Evolutionary conservation across 441 rosid species (phyloP), one percentile per base, ranked within the genome.

Genomic region (Biscutella laevigata): DNA sequence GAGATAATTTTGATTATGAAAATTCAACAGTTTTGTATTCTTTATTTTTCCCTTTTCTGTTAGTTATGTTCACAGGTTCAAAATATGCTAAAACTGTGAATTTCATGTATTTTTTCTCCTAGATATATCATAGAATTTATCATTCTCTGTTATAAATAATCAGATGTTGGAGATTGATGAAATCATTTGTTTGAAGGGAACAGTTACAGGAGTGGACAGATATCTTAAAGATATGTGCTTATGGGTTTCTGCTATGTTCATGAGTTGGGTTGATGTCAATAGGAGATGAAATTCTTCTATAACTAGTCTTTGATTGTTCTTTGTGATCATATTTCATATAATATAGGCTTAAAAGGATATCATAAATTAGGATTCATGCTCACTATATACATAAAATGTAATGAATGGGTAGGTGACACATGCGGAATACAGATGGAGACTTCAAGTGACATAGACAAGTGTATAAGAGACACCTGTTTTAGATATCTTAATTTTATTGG

Each of bases 1-100:
- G 50, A 49, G 46, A 41, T 57, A 39, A 34, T 56, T 39, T 29
- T n/a, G n/a, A 34, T 47, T 25, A 46, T 56, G 58, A 49, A 26
- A 41, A 9, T 22, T 46, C 21, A 45, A 42, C 30, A 6, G 35
- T 63, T 62, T 37, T 55, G 56, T 33, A 45, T 53, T 37, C 20
- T 17, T 1, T 14, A 10, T 6, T 12, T 10, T 3, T 6, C 2
- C n/a, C n/a, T n/a, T n/a, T 10, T 21, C 6, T 33, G 41, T 36
- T 53, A 6, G 48, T 29, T 51, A 14, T 43, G 14, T 37, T 37
- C 28, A 37, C 16, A 37, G 35, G 4, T 17, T 37, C 35, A 10
- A 4, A 56, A 32, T 6, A 55, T 41, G 40, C 30, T 60, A 4
- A 39, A 50, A 26, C 40, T 20, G 19, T 21, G 19, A 11, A 32